phyloP scores from a whole-genome alignment of 208 protist genomes.

The Trypanosoma platydactyli region DNA sequence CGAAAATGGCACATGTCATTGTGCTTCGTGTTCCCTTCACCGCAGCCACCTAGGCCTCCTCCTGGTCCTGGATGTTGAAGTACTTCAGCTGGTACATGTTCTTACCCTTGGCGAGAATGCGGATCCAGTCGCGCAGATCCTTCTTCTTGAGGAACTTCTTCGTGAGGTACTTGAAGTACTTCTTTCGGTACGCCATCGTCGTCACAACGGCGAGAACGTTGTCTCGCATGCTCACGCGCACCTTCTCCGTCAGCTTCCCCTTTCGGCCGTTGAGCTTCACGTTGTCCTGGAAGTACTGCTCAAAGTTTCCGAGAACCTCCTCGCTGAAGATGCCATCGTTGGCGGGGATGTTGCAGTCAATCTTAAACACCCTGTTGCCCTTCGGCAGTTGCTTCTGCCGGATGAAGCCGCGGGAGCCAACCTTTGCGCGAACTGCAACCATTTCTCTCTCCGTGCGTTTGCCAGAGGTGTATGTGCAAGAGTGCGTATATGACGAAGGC shows the following conservation, averaged over 20 bases:
- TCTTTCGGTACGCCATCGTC: conserved; percentile 96
- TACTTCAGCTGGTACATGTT: conserved; percentile 97
- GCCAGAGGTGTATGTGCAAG: neutral
- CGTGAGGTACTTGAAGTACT: conserved; percentile 99
- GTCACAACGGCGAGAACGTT: conserved; percentile 91
- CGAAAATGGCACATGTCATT: conserved; percentile 1
- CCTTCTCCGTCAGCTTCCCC: conserved; percentile 95
- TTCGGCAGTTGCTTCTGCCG: conserved; percentile 86
- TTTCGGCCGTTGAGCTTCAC: conserved; percentile 98
- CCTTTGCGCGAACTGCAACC: conserved; percentile 91
- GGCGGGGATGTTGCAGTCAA: conserved; percentile 56
- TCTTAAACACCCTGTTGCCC: conserved; percentile 90
- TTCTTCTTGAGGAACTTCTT: conserved; percentile 99
- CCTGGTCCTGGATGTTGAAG: conserved; percentile 97
- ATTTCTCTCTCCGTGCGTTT: conserved; percentile 31
- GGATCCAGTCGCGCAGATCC: conserved; percentile 97
- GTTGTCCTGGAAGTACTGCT: conserved; percentile 97
- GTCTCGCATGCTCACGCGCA: conserved; percentile 86
- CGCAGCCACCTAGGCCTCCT: conserved; percentile 67
- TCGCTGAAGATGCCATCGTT: conserved; percentile 72
- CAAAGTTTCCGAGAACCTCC: conserved; percentile 86
- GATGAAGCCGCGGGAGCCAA: conserved; percentile 80
- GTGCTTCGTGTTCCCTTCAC: too few relatives aligned
- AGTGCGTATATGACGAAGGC: neutral
- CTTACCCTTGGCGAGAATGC: conserved; percentile 95